These are phyloP conservation scores for Ceratocystis lukuohia DNA, from an alignment of 2,329 filamentous ascomycete genomes.

Conservation along the genomic window DNA sequence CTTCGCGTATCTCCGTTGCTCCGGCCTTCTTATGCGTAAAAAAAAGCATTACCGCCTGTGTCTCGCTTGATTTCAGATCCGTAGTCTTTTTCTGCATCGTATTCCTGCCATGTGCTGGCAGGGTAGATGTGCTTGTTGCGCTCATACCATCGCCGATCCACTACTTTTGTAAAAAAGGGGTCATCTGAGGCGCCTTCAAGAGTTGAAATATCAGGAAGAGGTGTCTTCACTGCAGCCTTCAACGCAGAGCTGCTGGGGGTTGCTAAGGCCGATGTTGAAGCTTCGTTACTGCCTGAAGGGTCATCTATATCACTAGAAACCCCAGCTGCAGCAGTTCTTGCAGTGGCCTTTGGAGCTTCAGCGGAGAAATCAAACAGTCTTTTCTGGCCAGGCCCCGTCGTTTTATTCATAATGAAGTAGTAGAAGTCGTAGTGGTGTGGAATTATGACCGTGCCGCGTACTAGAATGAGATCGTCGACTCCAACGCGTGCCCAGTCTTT, in stretches of 20 bases:
- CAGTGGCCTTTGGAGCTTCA: conserved; percentile 28
- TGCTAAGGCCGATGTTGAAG: background rate
- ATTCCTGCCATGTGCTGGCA: conserved; percentile 89
- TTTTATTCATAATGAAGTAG: conserved; percentile 88
- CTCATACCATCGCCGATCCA: conserved; percentile 94
- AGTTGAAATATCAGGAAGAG: conserved; percentile 36
- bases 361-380: conserved; percentile 63
- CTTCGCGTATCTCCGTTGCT: background rate
- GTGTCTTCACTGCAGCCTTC: conserved; percentile 29
- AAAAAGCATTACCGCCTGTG: conserved; percentile 81
- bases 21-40: conserved; percentile 44
- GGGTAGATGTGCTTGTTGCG: conserved; percentile 97
- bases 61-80: conserved; percentile 65
- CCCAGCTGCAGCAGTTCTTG: background rate
- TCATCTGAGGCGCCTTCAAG: conserved; percentile 70
- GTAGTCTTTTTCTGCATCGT: conserved; percentile 82
- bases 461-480: conserved; percentile 90
- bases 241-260: conserved; percentile 25
- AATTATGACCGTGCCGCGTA: conserved; percentile 79
- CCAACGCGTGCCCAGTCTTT: conserved; percentile 86
- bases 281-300: conserved; percentile 17
- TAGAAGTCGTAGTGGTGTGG: conserved; percentile 98
- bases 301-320: conserved; percentile 1
- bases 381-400: conserved; percentile 54
- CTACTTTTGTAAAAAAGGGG: conserved; percentile 74